phyloP scores from a whole-genome alignment of 108 stramenopile species.

The Aurantiochytrium sp. region DNA sequence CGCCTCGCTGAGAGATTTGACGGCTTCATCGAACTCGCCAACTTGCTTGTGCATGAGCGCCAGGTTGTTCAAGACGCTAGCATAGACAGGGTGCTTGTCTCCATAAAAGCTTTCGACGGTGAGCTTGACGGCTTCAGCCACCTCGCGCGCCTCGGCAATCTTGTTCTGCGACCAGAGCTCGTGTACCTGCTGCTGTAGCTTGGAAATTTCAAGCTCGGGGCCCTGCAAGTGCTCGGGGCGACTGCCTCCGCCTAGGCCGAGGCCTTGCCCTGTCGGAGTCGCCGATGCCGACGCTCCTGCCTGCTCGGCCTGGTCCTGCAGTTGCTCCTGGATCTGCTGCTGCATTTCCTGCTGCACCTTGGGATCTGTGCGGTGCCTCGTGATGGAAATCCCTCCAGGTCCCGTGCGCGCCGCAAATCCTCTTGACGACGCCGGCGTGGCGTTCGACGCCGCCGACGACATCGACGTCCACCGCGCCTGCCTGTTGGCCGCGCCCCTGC shows the following conservation, averaged over 20 bases:
- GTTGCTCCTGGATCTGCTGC: not conserved
- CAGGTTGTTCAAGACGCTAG: slow-evolving; percentile 21
- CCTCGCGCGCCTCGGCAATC: not conserved
- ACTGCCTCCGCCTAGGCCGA: not conserved
- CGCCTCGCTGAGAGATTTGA: not conserved
- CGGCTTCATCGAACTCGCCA: not conserved
- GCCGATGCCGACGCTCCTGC: not conserved
- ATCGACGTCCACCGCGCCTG: not conserved
- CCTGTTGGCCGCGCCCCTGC: not conserved
- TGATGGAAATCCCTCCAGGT: not conserved
- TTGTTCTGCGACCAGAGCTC: not conserved
- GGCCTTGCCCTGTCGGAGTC: not conserved
- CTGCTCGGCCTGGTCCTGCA: not conserved
- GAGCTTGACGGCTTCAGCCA: not conserved
- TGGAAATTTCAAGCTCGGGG: not conserved
- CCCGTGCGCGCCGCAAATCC: not conserved
- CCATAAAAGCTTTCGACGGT: not conserved
- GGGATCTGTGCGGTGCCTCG: not conserved
- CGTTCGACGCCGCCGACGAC: not conserved
- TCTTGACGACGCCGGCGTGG: not conserved
- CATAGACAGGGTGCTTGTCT: slow-evolving; percentile 10
- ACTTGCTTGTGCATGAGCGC: slow-evolving; percentile 17
- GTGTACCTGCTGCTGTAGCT: slow-evolving; percentile 1
- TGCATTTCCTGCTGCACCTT: not conserved
- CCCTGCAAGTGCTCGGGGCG: not conserved